Evolutionary conservation across 768 basidiomycete genomes (phyloP).

Genomic region (Mycena amicta): DNA sequence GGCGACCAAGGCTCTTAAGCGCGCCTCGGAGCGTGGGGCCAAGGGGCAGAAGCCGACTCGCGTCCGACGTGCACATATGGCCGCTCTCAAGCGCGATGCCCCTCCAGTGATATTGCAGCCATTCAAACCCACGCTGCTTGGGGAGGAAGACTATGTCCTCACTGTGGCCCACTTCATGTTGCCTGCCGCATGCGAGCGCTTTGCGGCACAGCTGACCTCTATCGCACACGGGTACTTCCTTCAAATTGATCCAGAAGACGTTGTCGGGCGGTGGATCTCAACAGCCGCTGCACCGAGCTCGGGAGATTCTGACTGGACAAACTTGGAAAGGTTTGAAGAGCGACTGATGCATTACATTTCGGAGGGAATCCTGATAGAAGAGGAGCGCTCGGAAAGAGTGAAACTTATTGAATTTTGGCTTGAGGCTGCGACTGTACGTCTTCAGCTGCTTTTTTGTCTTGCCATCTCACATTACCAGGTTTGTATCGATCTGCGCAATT

Average conservation of each 20-base stretch:
- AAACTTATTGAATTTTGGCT: constrained; percentile 44
- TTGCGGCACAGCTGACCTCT: constrained; percentile 50
- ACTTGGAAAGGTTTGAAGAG: constrained; percentile 32
- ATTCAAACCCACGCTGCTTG: constrained; percentile 30
- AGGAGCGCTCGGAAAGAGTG: constrained; percentile 25
- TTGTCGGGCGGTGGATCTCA: constrained; percentile 41
- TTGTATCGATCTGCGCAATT: constrained; percentile 50
- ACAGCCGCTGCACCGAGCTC: background rate
- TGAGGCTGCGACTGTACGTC: constrained; percentile 41
- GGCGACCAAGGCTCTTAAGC: constrained; percentile 34
- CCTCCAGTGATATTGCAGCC: background rate
- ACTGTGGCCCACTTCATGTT: constrained; percentile 38
- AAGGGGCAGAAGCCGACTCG: background rate
- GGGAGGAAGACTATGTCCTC: constrained; percentile 28
- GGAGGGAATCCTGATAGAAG: constrained; percentile 31
- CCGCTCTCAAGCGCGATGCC: constrained; percentile 2
- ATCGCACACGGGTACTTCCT: constrained; percentile 39
- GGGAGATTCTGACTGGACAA: constrained; percentile 26
- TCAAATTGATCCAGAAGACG: constrained; percentile 45
- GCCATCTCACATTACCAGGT: constrained; percentile 31
- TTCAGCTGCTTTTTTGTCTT: too few species aligned
- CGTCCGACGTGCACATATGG: background rate
- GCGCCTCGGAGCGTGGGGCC: constrained; percentile 1
- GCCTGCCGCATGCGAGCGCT: constrained; percentile 39
- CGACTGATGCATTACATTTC: constrained; percentile 42